Evolutionary conservation across 257 asterid genomes (phyloP), one percentile per base, ranked within the genome.

Genomic region (Verbena officinalis): DNA sequence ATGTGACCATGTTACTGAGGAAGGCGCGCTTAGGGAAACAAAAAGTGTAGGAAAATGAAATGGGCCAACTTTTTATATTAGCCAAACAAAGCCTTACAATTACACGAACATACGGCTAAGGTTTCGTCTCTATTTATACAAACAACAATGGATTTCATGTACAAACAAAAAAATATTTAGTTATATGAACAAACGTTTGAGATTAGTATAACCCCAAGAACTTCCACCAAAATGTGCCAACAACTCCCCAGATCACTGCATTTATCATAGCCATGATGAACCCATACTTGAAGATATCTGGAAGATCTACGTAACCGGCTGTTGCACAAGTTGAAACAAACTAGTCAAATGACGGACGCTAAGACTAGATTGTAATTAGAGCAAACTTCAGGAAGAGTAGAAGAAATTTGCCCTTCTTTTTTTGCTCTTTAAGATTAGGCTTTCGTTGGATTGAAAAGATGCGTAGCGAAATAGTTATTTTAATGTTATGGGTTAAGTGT

Each of bases 291-390:
- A 88, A 88, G 59, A 88, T 77, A 45, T 86, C 96, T 1, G 80
- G 88, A 33, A 88, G 96, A 69, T 88, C 95, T 43, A 86, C 72
- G 59, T 88, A 88, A 56, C 91, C 96, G 54, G 95, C 96, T 88
- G 94, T 65, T 43, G 55, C 7, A 54, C 53, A 9, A 2, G 5
- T 27, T 27, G 4, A 27, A 27, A 27, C 33, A 27, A 27, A n/a
- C 56, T 8, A 45, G 30, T 73, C 70, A 64, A 61, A 42, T n/a
- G n/a, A n/a, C n/a, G n/a, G n/a, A n/a, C n/a, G n/a, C n/a, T n/a
- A n/a, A n/a, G n/a, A n/a, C n/a, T n/a, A n/a, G n/a, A n/a, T n/a
- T n/a, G n/a, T n/a, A n/a, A n/a, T n/a, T n/a, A n/a, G n/a, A n/a
- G n/a, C n/a, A n/a, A n/a, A n/a, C n/a, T n/a, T n/a, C n/a, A n/a